phyloP scores from a whole-genome alignment of 176 grass and related monocot species.

The Bromus sterilis region DNA sequence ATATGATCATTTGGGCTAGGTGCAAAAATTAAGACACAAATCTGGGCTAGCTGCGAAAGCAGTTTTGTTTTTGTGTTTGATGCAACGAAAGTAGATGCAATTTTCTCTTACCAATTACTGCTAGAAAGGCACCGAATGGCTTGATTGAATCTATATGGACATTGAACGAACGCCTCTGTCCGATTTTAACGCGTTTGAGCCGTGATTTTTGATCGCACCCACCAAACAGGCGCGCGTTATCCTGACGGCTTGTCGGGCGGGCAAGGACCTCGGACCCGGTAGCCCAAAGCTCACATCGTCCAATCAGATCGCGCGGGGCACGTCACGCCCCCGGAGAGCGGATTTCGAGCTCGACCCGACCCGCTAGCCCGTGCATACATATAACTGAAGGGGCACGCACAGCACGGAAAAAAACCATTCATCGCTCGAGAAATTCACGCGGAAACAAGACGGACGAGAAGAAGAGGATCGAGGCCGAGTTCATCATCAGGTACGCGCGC shows the following conservation, averaged over 20 bases:
- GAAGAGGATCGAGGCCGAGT: neutral
- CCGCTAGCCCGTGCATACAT: neutral
- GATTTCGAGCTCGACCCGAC: neutral
- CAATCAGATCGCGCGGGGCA: conserved; percentile 31
- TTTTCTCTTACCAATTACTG: too few species aligned
- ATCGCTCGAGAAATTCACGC: neutral
- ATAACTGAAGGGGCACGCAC: neutral
- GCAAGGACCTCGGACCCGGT: neutral
- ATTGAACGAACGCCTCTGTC: too few species aligned
- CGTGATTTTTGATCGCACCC: too few species aligned
- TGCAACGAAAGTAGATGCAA: too few species aligned
- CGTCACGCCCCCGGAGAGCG: conserved; percentile 5
- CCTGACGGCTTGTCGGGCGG: neutral
- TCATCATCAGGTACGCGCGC: conserved; percentile 17
- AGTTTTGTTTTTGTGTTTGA: too few species aligned
- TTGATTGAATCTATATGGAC: too few species aligned
- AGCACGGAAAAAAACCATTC: neutral
- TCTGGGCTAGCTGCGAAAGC: too few species aligned
- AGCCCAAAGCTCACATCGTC: neutral
- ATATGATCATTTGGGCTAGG: too few species aligned
- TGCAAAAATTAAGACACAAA: too few species aligned
- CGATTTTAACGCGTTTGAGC: too few species aligned
- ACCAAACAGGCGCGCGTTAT: too few species aligned
- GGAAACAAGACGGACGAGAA: neutral
- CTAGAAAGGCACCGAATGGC: too few species aligned